Percentiles rank a stretch among this genome's conserved stretches.
Evolutionary conservation across 2,329 filamentous ascomycete genomes (phyloP).

Genomic region (Monosporascus cannonballus): DNA sequence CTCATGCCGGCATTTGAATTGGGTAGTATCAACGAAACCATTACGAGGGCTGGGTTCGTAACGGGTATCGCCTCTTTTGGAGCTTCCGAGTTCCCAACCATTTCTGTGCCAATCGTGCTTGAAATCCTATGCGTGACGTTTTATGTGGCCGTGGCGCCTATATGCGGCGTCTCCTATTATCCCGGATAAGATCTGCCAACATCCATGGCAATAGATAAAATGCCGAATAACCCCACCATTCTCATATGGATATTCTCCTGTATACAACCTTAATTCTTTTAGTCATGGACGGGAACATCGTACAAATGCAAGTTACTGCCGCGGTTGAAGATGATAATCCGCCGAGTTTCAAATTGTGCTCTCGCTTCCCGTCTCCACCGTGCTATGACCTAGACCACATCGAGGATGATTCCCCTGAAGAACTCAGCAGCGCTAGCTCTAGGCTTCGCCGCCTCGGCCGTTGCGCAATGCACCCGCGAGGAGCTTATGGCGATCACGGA

Average conservation of each 20-base stretch:
- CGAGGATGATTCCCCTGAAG: not conserved
- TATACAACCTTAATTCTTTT: not conserved
- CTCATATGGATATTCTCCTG: not conserved
- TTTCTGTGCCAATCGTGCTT: not conserved
- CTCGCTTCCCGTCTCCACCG: not conserved
- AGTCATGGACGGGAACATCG: not conserved
- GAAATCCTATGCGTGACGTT: not conserved
- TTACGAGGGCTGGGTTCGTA: not conserved
- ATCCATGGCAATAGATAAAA: not conserved
- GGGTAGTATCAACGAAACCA: not conserved
- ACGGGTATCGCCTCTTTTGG: not conserved
- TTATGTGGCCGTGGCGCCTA: not conserved
- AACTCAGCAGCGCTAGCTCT: slow-evolving; percentile 4
- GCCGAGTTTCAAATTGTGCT: not conserved
- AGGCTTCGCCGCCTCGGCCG: slow-evolving; percentile 11
- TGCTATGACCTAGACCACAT: not conserved
- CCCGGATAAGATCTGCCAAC: not conserved
- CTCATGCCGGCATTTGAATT: not conserved
- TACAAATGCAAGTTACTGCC: not conserved
- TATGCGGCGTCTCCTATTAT: not conserved
- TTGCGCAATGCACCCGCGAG: slow-evolving; percentile 19
- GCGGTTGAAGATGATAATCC: not conserved
- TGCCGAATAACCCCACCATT: not conserved
- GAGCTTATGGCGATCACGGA: slow-evolving; percentile 18
- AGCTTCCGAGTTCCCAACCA: not conserved